These are phyloP conservation scores for Chamaecrista fasciculata DNA, from an alignment of 306 rosid species.

Conservation along the genomic window DNA sequence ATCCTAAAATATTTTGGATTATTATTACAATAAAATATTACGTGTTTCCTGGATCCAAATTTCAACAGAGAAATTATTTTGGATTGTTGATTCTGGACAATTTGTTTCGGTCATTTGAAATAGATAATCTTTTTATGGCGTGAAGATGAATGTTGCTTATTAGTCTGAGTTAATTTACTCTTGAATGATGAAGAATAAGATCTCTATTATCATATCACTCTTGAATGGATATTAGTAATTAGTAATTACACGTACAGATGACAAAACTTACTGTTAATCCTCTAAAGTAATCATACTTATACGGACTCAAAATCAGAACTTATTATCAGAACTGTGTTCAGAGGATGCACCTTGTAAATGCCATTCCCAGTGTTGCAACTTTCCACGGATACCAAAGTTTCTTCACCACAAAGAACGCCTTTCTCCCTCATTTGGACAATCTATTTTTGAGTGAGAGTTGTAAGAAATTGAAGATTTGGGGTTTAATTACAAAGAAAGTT, in stretches of 20 bases:
- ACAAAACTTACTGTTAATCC: not conserved
- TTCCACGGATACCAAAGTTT: not conserved
- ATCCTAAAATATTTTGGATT: no score
- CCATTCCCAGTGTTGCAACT: conserved; percentile 27
- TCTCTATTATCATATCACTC: not conserved
- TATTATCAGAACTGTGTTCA: no score
- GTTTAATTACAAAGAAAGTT: conserved; percentile 22
- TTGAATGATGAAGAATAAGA: no score
- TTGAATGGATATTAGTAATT: not conserved
- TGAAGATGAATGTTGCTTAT: no score
- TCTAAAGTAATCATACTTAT: not conserved
- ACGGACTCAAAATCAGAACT: conserved; percentile 27
- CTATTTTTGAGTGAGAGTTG: not conserved
- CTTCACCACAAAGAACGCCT: not conserved
- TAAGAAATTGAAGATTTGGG: not conserved
- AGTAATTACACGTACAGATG: not conserved
- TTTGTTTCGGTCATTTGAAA: no score
- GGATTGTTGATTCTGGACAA: no score
- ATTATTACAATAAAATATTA: no score
- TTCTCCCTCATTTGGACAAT: not conserved
- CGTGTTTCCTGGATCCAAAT: no score
- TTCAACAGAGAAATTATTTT: no score
- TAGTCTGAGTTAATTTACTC: no score
- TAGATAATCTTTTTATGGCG: not conserved
- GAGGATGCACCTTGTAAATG: conserved; percentile 32